Base-by-base conservation (phyloP, 768 basidiomycete genomes). In the Rhizopogon rudus region DNA sequence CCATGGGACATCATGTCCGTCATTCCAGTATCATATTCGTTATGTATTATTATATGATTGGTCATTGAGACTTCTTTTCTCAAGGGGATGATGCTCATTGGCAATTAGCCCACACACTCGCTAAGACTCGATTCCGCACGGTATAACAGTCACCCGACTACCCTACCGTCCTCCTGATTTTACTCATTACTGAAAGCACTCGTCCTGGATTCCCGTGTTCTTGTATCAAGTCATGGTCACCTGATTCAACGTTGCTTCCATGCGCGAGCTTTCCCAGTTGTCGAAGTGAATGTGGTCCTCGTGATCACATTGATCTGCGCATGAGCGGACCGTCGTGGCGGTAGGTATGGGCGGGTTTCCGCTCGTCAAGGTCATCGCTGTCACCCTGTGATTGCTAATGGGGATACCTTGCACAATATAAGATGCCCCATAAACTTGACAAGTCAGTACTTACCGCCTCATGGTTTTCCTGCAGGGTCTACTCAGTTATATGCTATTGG, bases 401-500 rank as follows among this genome's bases (percentile, higher is more conserved):
- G 44, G 20, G 51, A 28, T 44, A 29, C 20, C 41, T 6, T 7
- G 29, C 7, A 7, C 28, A 28, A 22, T 57, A 57, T 55, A 54
- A 57, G 31, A 57, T 33, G 56, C 44, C 28, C 39, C 16, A 6
- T 43, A 22, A 13, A 17, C 37, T 57, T 4, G 39, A 8, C 8
- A 40, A 20, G 13, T 13, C 33, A 22, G 29, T 29, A 29, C 41
- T 35, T 33, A 25, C 17, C 41, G 29, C 41, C 37, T 39, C 41
- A 59, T 57, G 56, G 17, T 44, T 25, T 41, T 29, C 44, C 46
- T 57, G 25, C 51, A 17, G 5, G n/a, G 28, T 41, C 44, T 49
- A 10, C 44, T 66, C 9, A 54, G 40, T 1, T 56, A 51, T 1
- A 40, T 57, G 17, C 6, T 61, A n/a, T 35, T 66, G 51, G 51